Conservation (phyloP, 2,329 filamentous ascomycete species). For the Cercospora brassicicola region DNA sequence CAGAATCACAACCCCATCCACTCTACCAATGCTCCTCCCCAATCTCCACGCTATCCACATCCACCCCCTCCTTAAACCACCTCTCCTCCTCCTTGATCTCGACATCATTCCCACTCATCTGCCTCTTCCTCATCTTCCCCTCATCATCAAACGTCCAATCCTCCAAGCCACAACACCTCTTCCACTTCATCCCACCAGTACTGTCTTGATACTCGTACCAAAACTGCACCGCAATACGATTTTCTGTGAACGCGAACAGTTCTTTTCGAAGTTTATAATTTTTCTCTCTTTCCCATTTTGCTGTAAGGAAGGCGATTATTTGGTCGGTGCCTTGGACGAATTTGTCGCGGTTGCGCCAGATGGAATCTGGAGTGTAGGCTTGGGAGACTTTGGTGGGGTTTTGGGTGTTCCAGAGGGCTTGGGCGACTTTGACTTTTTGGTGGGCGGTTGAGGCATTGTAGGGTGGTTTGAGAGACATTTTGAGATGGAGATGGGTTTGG, state of each 20-base stretch:
- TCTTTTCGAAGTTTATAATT: constrained; percentile 78
- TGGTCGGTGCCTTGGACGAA: constrained; percentile 69
- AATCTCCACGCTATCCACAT: constrained; percentile 68
- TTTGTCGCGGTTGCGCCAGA: constrained; percentile 75
- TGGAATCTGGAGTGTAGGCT: constrained; percentile 72
- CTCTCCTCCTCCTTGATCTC: constrained; percentile 61
- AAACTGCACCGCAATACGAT: constrained; percentile 84
- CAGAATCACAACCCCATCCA: neutral
- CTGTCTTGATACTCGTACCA: constrained; percentile 53
- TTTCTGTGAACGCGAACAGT: constrained; percentile 71
- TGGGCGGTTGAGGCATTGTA: constrained; percentile 72
- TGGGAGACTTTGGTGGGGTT: constrained; percentile 65
- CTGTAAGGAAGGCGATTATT: constrained; percentile 66
- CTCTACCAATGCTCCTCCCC: constrained; percentile 64
- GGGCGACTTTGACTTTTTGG: constrained; percentile 78
- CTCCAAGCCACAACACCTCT: constrained; percentile 76
- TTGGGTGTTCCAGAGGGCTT: constrained; percentile 80
- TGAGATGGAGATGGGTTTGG: too few relatives aligned
- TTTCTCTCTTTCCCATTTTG: constrained; percentile 73
- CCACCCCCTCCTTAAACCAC: constrained; percentile 69
- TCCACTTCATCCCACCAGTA: constrained; percentile 68
- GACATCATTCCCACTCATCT: constrained; percentile 75
- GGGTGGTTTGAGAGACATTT: constrained; percentile 60
- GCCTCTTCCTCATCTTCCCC: constrained; percentile 69
- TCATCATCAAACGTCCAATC: constrained; percentile 74